Conservation (phyloP, 2,329 filamentous ascomycete species). For the Dryadomyces sulphureus region DNA sequence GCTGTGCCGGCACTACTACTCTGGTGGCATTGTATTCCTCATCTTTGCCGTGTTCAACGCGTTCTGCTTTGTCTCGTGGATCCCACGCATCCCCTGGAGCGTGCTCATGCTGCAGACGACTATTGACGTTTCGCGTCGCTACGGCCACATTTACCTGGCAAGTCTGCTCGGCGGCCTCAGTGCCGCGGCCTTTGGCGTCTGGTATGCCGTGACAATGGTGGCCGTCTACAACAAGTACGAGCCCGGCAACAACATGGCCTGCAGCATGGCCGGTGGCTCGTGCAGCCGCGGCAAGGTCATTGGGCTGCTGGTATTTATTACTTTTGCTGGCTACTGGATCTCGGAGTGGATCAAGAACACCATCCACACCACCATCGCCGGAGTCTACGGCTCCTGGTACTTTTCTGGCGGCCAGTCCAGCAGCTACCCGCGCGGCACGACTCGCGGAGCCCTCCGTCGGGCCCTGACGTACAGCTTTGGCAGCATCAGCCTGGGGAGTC, state of each 20-base stretch:
- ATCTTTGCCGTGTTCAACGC: constrained; percentile 68
- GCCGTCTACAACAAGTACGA: constrained; percentile 76
- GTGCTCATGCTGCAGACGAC: constrained; percentile 77
- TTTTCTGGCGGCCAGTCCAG: constrained; percentile 41
- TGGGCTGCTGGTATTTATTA: constrained; percentile 71
- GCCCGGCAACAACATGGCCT: constrained; percentile 42
- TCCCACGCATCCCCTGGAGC: constrained; percentile 77
- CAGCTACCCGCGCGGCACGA: constrained; percentile 61
- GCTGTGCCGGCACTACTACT: constrained; percentile 60
- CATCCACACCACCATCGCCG: constrained; percentile 74
- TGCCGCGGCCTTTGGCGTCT: constrained; percentile 63
- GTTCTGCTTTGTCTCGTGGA: constrained; percentile 80
- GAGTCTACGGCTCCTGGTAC: constrained; percentile 89
- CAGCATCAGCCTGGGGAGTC: constrained; percentile 72
- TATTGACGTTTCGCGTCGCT: constrained; percentile 70
- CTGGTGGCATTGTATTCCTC: constrained; percentile 75
- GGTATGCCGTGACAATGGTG: constrained; percentile 76
- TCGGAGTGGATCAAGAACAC: constrained; percentile 90
- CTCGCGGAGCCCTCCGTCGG: constrained; percentile 67
- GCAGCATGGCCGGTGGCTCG: constrained; percentile 36
- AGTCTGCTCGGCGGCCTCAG: constrained; percentile 70
- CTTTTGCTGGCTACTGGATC: constrained; percentile 89
- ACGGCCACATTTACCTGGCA: constrained; percentile 76
- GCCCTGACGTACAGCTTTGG: constrained; percentile 86
- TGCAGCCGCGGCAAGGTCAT: constrained; percentile 69